Evolutionary conservation across 2,329 filamentous ascomycete genomes (phyloP).

Genomic region (Bretziella fagacearum): DNA sequence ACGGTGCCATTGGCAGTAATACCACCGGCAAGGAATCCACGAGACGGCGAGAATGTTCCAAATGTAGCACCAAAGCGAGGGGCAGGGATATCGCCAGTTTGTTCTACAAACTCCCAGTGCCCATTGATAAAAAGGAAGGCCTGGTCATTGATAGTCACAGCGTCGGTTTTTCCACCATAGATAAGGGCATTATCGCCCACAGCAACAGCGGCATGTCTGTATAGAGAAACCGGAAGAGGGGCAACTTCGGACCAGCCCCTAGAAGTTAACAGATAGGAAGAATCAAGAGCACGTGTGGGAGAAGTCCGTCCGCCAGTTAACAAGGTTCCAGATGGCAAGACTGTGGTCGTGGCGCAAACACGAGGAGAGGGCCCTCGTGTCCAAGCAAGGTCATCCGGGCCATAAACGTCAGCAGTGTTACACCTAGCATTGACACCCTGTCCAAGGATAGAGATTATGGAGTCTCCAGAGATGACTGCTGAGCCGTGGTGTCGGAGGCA

Average conservation of each 20-base stretch:
- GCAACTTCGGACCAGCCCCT: constrained; percentile 46
- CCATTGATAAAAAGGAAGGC: constrained; percentile 34
- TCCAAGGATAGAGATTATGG: not conserved
- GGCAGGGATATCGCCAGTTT: constrained; percentile 22
- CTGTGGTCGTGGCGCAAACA: constrained; percentile 64
- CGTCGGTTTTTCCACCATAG: constrained; percentile 42
- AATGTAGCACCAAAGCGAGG: constrained; percentile 23
- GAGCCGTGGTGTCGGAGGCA: constrained; percentile 9
- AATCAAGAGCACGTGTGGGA: constrained; percentile 47
- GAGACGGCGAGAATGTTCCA: constrained; percentile 19
- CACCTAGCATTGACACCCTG: constrained; percentile 2
- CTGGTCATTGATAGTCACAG: constrained; percentile 30
- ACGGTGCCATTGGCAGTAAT: constrained; percentile 48
- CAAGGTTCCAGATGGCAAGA: constrained; percentile 41
- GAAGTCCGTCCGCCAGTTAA: constrained; percentile 66
- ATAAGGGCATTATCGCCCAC: constrained; percentile 36
- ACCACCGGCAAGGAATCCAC: constrained; percentile 55
- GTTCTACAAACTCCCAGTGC: constrained; percentile 31
- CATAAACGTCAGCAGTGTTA: not conserved
- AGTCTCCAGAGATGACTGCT: not conserved
- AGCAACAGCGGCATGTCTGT: constrained; percentile 51
- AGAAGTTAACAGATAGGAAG: constrained; percentile 58
- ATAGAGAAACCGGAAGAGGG: constrained; percentile 53
- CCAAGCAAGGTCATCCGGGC: not conserved
- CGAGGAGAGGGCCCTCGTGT: constrained; percentile 26